Evolutionary conservation across 2,329 filamentous ascomycete genomes (phyloP).

Genomic region (Alternaria gaisen): DNA sequence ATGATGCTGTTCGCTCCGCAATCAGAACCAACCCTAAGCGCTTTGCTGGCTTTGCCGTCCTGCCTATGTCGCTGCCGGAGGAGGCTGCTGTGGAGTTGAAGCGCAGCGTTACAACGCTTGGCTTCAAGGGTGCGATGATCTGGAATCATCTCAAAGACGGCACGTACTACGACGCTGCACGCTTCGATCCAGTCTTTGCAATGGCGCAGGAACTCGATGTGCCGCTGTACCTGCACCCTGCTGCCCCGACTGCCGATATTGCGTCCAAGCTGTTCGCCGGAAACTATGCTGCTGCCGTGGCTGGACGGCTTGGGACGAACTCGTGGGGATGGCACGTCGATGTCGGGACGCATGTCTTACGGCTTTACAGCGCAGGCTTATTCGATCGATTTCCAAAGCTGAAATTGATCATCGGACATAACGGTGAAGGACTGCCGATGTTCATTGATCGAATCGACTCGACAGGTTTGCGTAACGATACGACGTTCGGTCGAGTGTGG

Average conservation of each 20-base stretch:
- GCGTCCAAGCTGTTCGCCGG: background rate
- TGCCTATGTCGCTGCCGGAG: background rate
- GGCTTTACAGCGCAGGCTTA: background rate
- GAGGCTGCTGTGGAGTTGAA: background rate
- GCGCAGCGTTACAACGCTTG: background rate
- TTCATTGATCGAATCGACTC: background rate
- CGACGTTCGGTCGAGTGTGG: background rate
- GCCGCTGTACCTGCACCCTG: background rate
- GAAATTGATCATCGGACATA: background rate
- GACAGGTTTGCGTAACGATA: background rate
- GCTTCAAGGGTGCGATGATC: background rate
- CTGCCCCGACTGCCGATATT: background rate
- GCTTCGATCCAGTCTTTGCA: background rate
- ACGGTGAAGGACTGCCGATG: background rate
- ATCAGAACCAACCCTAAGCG: background rate
- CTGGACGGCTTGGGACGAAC: background rate
- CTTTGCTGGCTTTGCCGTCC: background rate
- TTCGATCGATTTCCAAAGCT: conserved; percentile 2
- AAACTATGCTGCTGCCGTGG: background rate
- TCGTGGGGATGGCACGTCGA: conserved; percentile 8
- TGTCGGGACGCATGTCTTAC: background rate
- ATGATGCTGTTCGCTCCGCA: background rate
- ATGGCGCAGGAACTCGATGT: background rate
- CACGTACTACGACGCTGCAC: background rate
- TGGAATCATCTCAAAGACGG: background rate